A percentile compares a stretch with the other conserved stretches of the same genome.
Conservation (phyloP, 2,329 filamentous ascomycete genomes). For the Neonectria hederae region DNA sequence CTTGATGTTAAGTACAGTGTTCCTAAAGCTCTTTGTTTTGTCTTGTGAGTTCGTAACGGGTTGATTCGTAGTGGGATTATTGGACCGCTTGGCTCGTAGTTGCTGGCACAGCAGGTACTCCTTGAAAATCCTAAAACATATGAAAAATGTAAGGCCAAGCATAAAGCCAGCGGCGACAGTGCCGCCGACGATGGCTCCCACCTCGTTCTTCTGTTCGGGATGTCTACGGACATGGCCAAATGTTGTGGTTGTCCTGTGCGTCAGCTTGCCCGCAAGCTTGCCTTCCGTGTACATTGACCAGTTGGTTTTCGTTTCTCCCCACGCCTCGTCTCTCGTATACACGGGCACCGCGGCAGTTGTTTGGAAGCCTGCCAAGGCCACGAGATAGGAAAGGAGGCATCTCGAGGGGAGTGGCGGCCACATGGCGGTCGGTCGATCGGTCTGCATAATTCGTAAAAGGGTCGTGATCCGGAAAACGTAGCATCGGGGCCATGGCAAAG, state of each 20-base stretch:
- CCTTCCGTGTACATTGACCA: constrained; percentile 4
- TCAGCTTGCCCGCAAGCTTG: background rate
- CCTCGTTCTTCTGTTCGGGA: constrained; percentile 6
- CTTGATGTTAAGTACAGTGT: background rate
- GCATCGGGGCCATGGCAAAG: constrained; percentile 11
- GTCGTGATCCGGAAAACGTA: background rate
- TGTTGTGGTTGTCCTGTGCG: background rate
- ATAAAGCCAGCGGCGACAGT: constrained; percentile 31
- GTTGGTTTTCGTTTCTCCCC: constrained; percentile 15
- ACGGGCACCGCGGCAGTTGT: constrained; percentile 24
- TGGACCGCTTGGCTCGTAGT: background rate
- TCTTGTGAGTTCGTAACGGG: background rate
- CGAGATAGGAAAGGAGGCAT: constrained; percentile 13
- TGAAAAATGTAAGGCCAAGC: constrained; percentile 29
- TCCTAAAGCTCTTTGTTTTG: background rate
- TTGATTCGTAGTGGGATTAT: background rate
- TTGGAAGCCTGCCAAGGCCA: constrained; percentile 3
- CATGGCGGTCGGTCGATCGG: constrained; percentile 18
- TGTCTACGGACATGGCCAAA: constrained; percentile 1
- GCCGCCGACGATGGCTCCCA: constrained; percentile 33
- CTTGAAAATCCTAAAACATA: constrained; percentile 30
- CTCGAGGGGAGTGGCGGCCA: constrained; percentile 10
- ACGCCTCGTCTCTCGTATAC: background rate
- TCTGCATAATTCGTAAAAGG: constrained; percentile 6
- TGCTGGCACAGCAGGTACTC: constrained; percentile 12